phyloP scores from a whole-genome alignment of 805 yeast species.

The Tetrapisispora pingtungensis region DNA sequence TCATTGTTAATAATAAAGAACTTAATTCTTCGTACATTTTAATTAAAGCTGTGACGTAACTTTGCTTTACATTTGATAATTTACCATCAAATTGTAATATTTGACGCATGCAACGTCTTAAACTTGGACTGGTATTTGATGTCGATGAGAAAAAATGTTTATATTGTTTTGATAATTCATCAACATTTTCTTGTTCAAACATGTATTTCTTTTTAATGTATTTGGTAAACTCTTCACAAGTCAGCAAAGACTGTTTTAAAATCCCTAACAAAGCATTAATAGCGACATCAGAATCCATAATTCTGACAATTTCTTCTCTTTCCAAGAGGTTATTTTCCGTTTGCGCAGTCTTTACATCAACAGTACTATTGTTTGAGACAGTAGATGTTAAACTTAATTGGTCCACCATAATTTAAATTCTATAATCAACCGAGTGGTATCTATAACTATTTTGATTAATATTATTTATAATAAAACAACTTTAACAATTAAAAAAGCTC shows the following conservation, averaged over 20 bases:
- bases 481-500: too few species aligned
- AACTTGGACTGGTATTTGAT: constrained; percentile 32
- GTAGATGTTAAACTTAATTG: background rate
- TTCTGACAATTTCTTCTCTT: constrained; percentile 40
- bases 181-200: constrained; percentile 68
- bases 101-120: constrained; percentile 54
- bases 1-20: constrained; percentile 59
- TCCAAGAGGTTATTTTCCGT: constrained; percentile 30
- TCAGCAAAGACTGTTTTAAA: constrained; percentile 66
- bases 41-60: constrained; percentile 69
- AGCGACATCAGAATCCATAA: constrained; percentile 63
- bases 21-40: constrained; percentile 78
- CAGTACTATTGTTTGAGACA: background rate
- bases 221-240: constrained; percentile 78
- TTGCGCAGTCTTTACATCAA: background rate
- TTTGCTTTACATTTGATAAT: constrained; percentile 56
- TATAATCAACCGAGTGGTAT: too few species aligned
- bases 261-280: constrained; percentile 62
- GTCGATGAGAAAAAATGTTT: constrained; percentile 32
- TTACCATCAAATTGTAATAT: constrained; percentile 73
- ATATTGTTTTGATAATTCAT: constrained; percentile 64
- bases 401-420: background rate
- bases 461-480: too few species aligned
- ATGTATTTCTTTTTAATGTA: constrained; percentile 70
- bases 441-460: too few species aligned